phyloP scores from a whole-genome alignment of 192 early-diverging fungal species.

The Geosiphon pyriformis region DNA sequence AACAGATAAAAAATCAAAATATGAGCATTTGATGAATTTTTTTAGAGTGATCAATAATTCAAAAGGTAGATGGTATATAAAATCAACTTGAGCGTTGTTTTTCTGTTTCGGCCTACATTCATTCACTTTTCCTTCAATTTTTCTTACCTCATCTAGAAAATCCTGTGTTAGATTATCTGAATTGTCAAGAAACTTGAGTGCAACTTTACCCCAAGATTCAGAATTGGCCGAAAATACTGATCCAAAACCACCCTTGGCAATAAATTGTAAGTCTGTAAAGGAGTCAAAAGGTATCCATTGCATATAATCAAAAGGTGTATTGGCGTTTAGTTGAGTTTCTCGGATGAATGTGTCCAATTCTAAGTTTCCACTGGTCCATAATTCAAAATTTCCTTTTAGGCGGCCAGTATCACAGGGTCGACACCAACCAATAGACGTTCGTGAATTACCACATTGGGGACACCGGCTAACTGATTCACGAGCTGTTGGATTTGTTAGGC shows the following conservation, averaged over 20 bases:
- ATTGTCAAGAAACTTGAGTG: conserved; percentile 22
- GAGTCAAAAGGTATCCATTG: conserved; percentile 10
- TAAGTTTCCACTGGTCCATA: conserved; percentile 18
- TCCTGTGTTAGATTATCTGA: background rate
- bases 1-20: no score
- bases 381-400: background rate
- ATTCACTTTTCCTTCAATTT: no score
- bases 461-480: conserved; percentile 2
- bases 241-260: conserved; percentile 13
- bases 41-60: no score
- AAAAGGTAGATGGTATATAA: no score
- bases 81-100: no score
- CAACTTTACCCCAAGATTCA: conserved; percentile 11
- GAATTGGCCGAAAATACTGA: conserved; percentile 16
- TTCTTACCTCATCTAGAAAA: conserved; percentile 22
- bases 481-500: background rate
- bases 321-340: conserved; percentile 17
- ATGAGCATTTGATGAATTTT: no score
- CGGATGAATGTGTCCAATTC: conserved; percentile 7
- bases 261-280: background rate
- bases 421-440: conserved; percentile 13
- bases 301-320: conserved; percentile 20
- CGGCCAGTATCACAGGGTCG: background rate
- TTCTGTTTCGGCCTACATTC: no score
- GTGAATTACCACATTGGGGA: background rate